A percentile compares a stretch with the other conserved stretches of the same genome.
These are phyloP conservation scores for Tranzscheliella williamsii DNA, from an alignment of 1,284 basidiomycete species.

Conservation along the genomic window DNA sequence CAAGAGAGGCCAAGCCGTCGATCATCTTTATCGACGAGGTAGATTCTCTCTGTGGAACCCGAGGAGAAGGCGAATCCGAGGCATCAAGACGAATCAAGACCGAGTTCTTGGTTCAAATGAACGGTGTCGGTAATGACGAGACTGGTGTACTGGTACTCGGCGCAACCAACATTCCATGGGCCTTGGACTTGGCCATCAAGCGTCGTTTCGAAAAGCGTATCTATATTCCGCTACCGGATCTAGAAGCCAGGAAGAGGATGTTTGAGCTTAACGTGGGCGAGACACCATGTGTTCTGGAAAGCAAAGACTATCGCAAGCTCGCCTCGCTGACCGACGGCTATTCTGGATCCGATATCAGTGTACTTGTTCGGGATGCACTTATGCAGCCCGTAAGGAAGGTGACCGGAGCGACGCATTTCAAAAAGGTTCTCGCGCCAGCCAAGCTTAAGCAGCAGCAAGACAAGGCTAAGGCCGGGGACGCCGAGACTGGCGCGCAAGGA, in stretches of 20 bases:
- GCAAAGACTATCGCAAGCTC: slow-evolving; percentile 78
- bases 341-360: slow-evolving; percentile 92
- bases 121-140: slow-evolving; percentile 96
- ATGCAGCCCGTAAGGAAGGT: slow-evolving; percentile 99
- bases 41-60: slow-evolving; percentile 90
- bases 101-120: slow-evolving; percentile 95
- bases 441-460: slow-evolving; percentile 33
- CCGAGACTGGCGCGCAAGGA: slow-evolving; percentile 26
- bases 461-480: slow-evolving; percentile 29
- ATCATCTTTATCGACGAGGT: slow-evolving; percentile 99
- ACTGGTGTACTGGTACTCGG: slow-evolving; percentile 92
- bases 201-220: slow-evolving; percentile 97
- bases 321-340: slow-evolving; percentile 88
- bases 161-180: slow-evolving; percentile 84
- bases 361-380: slow-evolving; percentile 91
- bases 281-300: slow-evolving; percentile 81
- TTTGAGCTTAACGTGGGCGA: slow-evolving; percentile 94
- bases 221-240: slow-evolving; percentile 93
- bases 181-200: slow-evolving; percentile 96
- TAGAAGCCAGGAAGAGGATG: slow-evolving; percentile 90
- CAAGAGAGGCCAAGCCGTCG: slow-evolving; percentile 90
- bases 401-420: slow-evolving; percentile 93
- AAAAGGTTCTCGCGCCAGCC: slow-evolving; percentile 64
- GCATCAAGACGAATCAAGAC: slow-evolving; percentile 96
- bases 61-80: slow-evolving; percentile 94